Percentiles rank a stretch among this genome's conserved stretches.
Evolutionary conservation across 371 early-diverging fungal genomes (phyloP).

Genomic region (Choanephora cucurbitarum): DNA sequence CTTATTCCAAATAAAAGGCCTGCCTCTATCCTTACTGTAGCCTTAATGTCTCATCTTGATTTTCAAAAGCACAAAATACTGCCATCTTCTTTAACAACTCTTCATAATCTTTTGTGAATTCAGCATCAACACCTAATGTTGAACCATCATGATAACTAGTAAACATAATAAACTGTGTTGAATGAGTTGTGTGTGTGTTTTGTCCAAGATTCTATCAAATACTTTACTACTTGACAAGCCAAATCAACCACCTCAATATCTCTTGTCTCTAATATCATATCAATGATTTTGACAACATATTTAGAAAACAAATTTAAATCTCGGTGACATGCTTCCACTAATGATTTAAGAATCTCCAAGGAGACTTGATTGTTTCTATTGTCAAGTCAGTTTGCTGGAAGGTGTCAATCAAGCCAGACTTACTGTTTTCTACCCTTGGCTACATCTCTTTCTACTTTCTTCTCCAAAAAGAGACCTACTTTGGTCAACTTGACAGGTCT

Average conservation of each 20-base stretch:
- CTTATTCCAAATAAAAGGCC: too few relatives aligned
- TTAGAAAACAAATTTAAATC: conserved; percentile 86
- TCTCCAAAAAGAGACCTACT: conserved; percentile 85
- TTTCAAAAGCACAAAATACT: conserved; percentile 43
- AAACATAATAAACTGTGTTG: conserved; percentile 67
- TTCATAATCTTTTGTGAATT: conserved; percentile 65
- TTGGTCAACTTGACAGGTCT: conserved; percentile 93
- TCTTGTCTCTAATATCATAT: conserved; percentile 55
- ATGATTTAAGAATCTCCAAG: conserved; percentile 72
- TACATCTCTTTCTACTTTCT: conserved; percentile 70
- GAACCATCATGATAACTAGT: conserved; percentile 68
- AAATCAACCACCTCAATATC: conserved; percentile 53
- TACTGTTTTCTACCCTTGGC: conserved; percentile 63
- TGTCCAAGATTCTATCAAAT: too few relatives aligned
- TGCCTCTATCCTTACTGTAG: conserved; percentile 26
- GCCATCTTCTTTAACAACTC: conserved; percentile 58
- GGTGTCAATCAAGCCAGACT: too few relatives aligned
- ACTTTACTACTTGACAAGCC: conserved; percentile 58
- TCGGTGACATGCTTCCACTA: conserved; percentile 72
- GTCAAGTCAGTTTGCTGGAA: too few relatives aligned
- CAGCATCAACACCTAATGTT: conserved; percentile 66
- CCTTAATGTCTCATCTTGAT: conserved; percentile 35
- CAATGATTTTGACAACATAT: conserved; percentile 60
- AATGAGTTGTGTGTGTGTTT: too few relatives aligned
- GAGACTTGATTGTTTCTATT: conserved; percentile 51